phyloP scores from a whole-genome alignment of 2,329 filamentous ascomycete species.

The Aspergillus brasiliensis region DNA sequence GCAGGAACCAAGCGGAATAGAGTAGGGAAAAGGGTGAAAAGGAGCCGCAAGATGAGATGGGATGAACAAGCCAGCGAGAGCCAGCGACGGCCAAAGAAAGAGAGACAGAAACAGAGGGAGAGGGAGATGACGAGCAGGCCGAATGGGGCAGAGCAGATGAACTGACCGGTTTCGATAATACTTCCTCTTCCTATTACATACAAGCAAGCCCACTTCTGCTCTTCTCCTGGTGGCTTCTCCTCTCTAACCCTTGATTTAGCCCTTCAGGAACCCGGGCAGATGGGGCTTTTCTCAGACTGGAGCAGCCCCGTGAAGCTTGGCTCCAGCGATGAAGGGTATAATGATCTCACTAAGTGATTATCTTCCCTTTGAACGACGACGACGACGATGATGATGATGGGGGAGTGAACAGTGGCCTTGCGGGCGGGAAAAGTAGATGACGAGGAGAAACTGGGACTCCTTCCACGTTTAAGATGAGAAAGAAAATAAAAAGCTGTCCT shows the following conservation, averaged over 20 bases:
- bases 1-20: neutral
- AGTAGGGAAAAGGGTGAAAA: neutral
- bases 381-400: neutral
- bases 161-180: slow-evolving; percentile 5
- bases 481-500: neutral
- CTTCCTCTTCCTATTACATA: slow-evolving; percentile 1
- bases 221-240: neutral
- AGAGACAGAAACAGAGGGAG: slow-evolving; percentile 3
- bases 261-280: neutral
- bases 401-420: neutral
- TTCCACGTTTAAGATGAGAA: slow-evolving; percentile 8
- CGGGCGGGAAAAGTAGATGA: neutral
- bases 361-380: neutral
- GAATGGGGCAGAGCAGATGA: neutral
- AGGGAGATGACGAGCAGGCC: slow-evolving; percentile 4
- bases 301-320: neutral
- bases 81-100: neutral
- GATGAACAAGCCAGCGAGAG: neutral
- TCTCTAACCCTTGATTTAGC: neutral
- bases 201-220: neutral
- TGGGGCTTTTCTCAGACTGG: neutral
- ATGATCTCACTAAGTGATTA: neutral
- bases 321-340: neutral
- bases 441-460: neutral
- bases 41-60: slow-evolving; percentile 9